Evolutionary conservation across 2,329 filamentous ascomycete species (phyloP).

Genomic region (Lasiodiplodia gonubiensis): DNA sequence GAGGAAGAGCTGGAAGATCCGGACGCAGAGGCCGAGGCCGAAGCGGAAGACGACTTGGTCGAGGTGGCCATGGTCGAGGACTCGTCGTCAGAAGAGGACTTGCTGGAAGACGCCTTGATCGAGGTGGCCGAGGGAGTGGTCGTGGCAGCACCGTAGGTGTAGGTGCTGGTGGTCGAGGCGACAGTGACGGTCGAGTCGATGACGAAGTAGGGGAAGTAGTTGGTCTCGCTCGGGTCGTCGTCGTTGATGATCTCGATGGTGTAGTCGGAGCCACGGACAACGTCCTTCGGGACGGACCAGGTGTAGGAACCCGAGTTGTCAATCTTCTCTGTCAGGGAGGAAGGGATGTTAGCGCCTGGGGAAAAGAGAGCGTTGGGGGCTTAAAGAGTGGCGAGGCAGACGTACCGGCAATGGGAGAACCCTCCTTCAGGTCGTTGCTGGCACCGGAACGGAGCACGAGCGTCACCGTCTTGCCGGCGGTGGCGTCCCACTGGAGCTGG

Average conservation of each 20-base stretch:
- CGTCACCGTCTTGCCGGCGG: constrained; percentile 57
- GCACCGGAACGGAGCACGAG: constrained; percentile 53
- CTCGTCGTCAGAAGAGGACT: constrained; percentile 32
- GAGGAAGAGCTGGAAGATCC: constrained; percentile 33
- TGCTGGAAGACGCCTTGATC: constrained; percentile 32
- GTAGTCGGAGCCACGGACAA: constrained; percentile 55
- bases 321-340: constrained; percentile 48
- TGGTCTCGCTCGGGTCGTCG: constrained; percentile 49
- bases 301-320: constrained; percentile 57
- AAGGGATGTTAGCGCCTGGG: background rate
- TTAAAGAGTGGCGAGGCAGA: constrained; percentile 29
- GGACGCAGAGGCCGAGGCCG: constrained; percentile 32
- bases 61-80: constrained; percentile 30
- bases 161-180: constrained; percentile 33
- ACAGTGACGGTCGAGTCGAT: constrained; percentile 54
- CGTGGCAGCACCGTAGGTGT: constrained; percentile 42
- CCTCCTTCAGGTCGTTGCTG: constrained; percentile 48
- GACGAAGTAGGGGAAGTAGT: constrained; percentile 60
- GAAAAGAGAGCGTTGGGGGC: background rate
- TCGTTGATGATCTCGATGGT: constrained; percentile 61
- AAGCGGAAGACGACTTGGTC: constrained; percentile 34
- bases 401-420: constrained; percentile 53
- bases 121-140: constrained; percentile 31
- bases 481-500: constrained; percentile 57
- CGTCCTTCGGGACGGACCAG: constrained; percentile 51